phyloP scores from a whole-genome alignment of 2,329 filamentous ascomycete genomes.

The Exophiala aquamarina region DNA sequence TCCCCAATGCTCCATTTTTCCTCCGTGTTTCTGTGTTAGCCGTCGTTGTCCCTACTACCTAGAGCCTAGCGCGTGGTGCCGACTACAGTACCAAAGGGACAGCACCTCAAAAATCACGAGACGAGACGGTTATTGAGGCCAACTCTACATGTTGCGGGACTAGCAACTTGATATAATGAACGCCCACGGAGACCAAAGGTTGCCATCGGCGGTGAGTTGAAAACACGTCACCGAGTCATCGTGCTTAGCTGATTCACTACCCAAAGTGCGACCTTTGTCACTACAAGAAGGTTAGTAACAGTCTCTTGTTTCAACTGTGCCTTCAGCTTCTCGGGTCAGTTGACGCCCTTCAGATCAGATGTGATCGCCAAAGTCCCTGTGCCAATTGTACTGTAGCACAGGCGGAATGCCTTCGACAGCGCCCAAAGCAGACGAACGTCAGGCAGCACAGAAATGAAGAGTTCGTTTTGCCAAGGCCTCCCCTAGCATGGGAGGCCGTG shows the following conservation, averaged over 20 bases:
- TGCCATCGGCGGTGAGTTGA: not conserved
- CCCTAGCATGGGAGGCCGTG: not conserved
- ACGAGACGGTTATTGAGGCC: not conserved
- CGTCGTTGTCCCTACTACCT: too few relatives aligned
- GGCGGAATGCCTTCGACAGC: conserved; percentile 2
- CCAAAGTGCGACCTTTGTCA: conserved; percentile 4
- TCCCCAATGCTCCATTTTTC: too few relatives aligned
- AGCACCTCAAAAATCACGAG: too few relatives aligned
- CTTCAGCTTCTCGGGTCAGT: not conserved
- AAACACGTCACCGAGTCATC: not conserved
- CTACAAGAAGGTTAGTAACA: conserved; percentile 1
- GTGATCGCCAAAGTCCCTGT: conserved; percentile 1
- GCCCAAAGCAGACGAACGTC: not conserved
- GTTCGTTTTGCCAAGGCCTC: not conserved
- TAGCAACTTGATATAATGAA: not conserved
- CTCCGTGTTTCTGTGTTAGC: too few relatives aligned
- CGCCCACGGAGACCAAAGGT: not conserved
- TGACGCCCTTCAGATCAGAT: conserved; percentile 2
- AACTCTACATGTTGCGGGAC: not conserved
- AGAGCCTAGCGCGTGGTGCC: too few relatives aligned
- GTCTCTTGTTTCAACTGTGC: not conserved
- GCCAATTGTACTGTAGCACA: not conserved
- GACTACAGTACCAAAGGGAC: too few relatives aligned
- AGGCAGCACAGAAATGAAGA: conserved; percentile 3
- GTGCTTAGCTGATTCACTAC: not conserved